phyloP scores from a whole-genome alignment of 1,284 basidiomycete species.

The Anthracocystis setariae region DNA sequence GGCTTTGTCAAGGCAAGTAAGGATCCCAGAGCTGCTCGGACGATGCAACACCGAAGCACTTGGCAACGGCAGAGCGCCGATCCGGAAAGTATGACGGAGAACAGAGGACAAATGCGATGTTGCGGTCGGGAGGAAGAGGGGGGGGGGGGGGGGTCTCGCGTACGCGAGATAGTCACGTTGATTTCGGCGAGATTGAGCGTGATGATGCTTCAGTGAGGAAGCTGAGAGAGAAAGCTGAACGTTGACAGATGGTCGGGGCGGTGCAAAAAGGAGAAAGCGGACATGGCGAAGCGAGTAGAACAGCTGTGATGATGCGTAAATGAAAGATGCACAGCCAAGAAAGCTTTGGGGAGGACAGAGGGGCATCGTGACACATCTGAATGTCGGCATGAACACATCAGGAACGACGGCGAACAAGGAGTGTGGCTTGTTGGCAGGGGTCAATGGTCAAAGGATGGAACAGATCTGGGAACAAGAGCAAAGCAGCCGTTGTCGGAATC shows the following conservation, averaged over 20 bases:
- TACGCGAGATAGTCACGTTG: too few relatives aligned
- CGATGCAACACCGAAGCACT: neutral
- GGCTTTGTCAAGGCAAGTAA: conserved; percentile 10
- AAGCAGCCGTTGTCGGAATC: too few relatives aligned
- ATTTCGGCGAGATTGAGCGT: too few relatives aligned
- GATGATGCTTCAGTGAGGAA: too few relatives aligned
- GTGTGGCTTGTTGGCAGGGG: too few relatives aligned
- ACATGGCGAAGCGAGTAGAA: neutral
- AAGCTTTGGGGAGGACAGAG: neutral
- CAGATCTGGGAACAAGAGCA: too few relatives aligned
- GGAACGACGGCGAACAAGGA: too few relatives aligned
- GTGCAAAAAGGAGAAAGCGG: neutral
- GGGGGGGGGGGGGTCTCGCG: too few relatives aligned
- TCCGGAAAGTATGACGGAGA: neutral
- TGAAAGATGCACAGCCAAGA: neutral
- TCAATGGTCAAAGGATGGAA: too few relatives aligned
- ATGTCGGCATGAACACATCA: neutral
- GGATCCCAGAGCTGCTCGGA: conserved; percentile 1
- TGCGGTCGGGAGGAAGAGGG: neutral
- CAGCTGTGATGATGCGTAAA: conserved; percentile 8
- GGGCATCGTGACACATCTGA: neutral
- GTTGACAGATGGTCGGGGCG: neutral
- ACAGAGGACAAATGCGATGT: neutral
- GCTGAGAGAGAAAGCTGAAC: too few relatives aligned
- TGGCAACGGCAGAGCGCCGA: too few relatives aligned